Conservation (phyloP, 2,329 filamentous ascomycete genomes). For the Fonsecaea monophora region DNA sequence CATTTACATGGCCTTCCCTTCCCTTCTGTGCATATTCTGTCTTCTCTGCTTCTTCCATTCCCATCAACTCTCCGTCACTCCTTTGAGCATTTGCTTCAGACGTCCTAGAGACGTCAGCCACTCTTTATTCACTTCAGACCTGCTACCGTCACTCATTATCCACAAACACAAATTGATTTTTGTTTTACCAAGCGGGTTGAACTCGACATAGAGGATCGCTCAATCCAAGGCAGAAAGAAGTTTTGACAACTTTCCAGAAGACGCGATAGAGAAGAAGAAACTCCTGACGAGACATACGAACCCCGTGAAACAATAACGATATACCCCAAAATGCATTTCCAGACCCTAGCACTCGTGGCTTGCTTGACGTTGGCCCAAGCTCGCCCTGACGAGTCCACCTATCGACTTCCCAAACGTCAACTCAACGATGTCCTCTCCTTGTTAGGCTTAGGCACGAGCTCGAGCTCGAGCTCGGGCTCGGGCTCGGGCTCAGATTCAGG, state of each 20-base stretch:
- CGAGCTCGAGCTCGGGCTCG: too few species aligned
- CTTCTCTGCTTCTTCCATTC: conserved; percentile 17
- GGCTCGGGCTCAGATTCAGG: too few species aligned
- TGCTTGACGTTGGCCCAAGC: conserved; percentile 34
- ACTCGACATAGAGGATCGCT: conserved; percentile 19
- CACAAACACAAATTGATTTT: conserved; percentile 11
- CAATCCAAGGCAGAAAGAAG: conserved; percentile 14
- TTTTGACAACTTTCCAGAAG: conserved; percentile 24
- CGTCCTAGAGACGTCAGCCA: conserved; percentile 38
- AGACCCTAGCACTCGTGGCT: conserved; percentile 25
- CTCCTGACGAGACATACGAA: not conserved
- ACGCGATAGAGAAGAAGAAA: conserved; percentile 3
- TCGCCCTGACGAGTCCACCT: conserved; percentile 22
- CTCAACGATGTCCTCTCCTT: conserved; percentile 22
- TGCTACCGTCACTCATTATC: conserved; percentile 13
- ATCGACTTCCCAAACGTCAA: conserved; percentile 23
- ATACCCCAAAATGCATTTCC: conserved; percentile 31
- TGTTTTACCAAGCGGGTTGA: conserved; percentile 29
- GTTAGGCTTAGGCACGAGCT: not conserved
- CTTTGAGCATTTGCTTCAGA: conserved; percentile 23
- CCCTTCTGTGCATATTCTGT: conserved; percentile 15
- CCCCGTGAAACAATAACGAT: not conserved
- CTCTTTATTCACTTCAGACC: conserved; percentile 31
- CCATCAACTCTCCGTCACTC: conserved; percentile 30
- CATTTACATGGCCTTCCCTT: conserved; percentile 15